Evolutionary conservation across 1,284 basidiomycete genomes (phyloP), one percentile per base, ranked within the genome.

Genomic region (Apiotrichum brassicae): DNA sequence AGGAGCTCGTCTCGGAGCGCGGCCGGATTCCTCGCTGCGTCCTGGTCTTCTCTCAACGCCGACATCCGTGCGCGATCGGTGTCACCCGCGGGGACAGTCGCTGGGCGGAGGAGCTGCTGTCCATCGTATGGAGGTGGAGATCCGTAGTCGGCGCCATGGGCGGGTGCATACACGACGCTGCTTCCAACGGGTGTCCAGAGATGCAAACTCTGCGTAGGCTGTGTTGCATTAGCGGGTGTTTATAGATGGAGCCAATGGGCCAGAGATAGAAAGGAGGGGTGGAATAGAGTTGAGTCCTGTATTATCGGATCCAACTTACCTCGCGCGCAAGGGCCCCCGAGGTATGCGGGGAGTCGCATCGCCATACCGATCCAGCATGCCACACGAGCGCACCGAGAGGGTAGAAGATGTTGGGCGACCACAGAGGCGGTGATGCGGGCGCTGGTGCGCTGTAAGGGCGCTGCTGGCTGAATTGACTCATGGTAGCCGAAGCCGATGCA

Each of bases 151-250:
- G 6, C 12, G 12, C 41, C 41, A 12, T 16, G 20, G 12, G 32
- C 43, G 1, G 46, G 36, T 3, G 30, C 46, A 16, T 28, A 22
- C 4, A 38, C 34, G n/a, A 51, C 26, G 8, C 20, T 47, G 33
- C 52, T 52, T 13, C 33, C 48, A 32, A 69, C 42, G 1, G 63
- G 64, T 16, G 67, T 68, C 67, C 67, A 70, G 11, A 70, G 58
- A 43, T 65, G 56, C 12, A 64, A 35, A 41, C 60, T 64, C 23
- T 53, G 39, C 3, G 59, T 56, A 3, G 67, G 67, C 67, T 69
- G 51, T 12, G 18, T 30, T n/a, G n/a, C 24, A 46, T 26, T 16
- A 26, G 24, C 40, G 18, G 19, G 38, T 11, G 1, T 35, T 2
- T 22, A 16, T 12, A n/a, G n/a, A n/a, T n/a, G n/a, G n/a, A n/a